Base-by-base conservation (phyloP, 768 basidiomycete genomes). In the Amanita pseudoporphyria region DNA sequence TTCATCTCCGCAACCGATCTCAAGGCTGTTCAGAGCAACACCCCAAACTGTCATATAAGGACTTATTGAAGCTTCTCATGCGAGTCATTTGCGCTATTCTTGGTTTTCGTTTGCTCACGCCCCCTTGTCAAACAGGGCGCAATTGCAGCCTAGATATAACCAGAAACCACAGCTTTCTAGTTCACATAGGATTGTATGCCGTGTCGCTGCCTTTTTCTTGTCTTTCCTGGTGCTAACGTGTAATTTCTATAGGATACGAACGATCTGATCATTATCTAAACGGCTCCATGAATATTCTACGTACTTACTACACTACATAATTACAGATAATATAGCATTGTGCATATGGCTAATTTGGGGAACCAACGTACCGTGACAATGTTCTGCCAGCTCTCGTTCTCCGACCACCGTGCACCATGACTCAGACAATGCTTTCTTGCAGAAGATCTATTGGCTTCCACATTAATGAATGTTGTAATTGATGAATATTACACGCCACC, bases 11-110 rank as follows among this genome's bases (percentile, higher is more conserved):
- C 18, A 31, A 22, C 6, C 14, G n/a, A 10, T 7, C 28, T 28
- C 31, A 18, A 6, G 12, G 4, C 28, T 44, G 19, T 13, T 52
- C 47, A 68, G 76, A 61, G 22, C 60, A 62, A 43, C 76, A 76
- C 24, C 82, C 79, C 0, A 59, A 66, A 19, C 84, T 84, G 60
- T 74, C 78, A 6, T 89, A 88, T 53, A 72, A 78, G 52, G 77
- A 82, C 43, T 60, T 89, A 9, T 64, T 89, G 33, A 63, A 57
- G 31, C 73, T 73, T 31, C 52, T 88, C 30, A 75, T 83, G 76
- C 79, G 18, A 46, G 26, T 28, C 26, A 28, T 28, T 28, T 7
- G 14, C 35, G 30, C 45, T 33, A 32, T 26, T 31, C 26, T 6
- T 30, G 24, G 13, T 12, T 41, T 19, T 21, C 19, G 9, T 19